Evolutionary conservation across 2,329 filamentous ascomycete genomes (phyloP), one percentile per base, ranked within the genome.

Genomic region (Epichloe coenophiala): DNA sequence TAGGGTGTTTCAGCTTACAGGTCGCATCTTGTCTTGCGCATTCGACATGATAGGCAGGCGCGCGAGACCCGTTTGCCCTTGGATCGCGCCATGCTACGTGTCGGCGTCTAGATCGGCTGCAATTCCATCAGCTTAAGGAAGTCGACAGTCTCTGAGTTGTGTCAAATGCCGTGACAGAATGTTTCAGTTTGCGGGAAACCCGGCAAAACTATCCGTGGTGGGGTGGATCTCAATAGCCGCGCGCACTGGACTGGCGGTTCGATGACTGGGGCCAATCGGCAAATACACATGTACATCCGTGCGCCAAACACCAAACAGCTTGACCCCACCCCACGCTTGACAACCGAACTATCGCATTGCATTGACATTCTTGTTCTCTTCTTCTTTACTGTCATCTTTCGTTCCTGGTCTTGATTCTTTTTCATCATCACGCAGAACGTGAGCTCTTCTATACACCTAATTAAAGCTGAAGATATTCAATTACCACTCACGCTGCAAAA

Each of bases 21-120:
- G 54, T 65, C 60, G 45, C 63, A 64, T 58, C 59, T 55, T 33
- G 61, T 62, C 58, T 64, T 63, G 49, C 62, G 60, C 47, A 56
- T 55, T 35, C 63, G 61, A 52, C 62, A 64, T 21, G 62, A 61
- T 37, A 64, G 49, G 51, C 62, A 64, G 4, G 62, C 62, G 40
- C 62, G 56, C 41, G 61, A 64, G 37, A 64, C 61, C 50, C 62
- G 58, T 55, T 64, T 63, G 19, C 50, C 56, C 42, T 53, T 56
- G 49, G 47, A 51, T 31, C 53, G 53, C 35, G 54, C 54, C 47
- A 54, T 52, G 49, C 47, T 51, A 33, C 44, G 35, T 35, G 35
- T 54, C 55, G 56, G 56, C 54, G 49, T 53, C 47, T 17, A 55
- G 46, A 47, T 54, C 53, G 51, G 53, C 36, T 49, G 45, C 41